These are phyloP conservation scores for Phytophthora hibernalis DNA, from an alignment of 352 stramenopile species.

Conservation along the genomic window DNA sequence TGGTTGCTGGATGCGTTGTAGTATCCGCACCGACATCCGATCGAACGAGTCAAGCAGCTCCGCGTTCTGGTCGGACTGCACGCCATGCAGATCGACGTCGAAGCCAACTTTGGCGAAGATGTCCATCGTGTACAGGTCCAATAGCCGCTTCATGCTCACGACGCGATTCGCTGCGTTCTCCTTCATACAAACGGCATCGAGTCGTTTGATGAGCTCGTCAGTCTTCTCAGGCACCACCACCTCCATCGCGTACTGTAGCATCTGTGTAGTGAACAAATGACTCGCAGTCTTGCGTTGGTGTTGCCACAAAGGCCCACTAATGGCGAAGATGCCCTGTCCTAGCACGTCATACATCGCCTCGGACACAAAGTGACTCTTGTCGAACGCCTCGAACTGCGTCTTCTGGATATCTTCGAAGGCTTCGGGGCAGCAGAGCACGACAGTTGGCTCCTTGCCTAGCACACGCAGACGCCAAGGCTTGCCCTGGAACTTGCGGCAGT, in stretches of 20 bases:
- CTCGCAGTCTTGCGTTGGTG: conserved; percentile 89
- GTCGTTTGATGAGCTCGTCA: conserved; percentile 41
- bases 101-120: conserved; percentile 82
- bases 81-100: conserved; percentile 59
- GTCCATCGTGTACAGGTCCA: conserved; percentile 72
- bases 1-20: conserved; percentile 48
- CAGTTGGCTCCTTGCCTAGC: conserved; percentile 40
- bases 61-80: conserved; percentile 46
- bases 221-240: conserved; percentile 50
- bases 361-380: conserved; percentile 59
- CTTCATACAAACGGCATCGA: conserved; percentile 29
- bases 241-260: conserved; percentile 71
- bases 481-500: conserved; percentile 47
- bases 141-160: conserved; percentile 57
- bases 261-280: conserved; percentile 86
- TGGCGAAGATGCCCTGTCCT: conserved; percentile 78
- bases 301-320: conserved; percentile 73
- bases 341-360: conserved; percentile 70
- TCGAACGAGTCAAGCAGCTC: conserved; percentile 50
- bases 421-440: conserved; percentile 56
- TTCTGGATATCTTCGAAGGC: conserved; percentile 68
- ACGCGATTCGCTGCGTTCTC: conserved; percentile 19
- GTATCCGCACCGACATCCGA: conserved; percentile 36
- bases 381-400: conserved; percentile 80
- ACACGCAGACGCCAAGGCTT: conserved; percentile 53